These are phyloP conservation scores for Fusarium circinatum DNA, from an alignment of 2,329 filamentous ascomycete genomes.

Conservation along the genomic window DNA sequence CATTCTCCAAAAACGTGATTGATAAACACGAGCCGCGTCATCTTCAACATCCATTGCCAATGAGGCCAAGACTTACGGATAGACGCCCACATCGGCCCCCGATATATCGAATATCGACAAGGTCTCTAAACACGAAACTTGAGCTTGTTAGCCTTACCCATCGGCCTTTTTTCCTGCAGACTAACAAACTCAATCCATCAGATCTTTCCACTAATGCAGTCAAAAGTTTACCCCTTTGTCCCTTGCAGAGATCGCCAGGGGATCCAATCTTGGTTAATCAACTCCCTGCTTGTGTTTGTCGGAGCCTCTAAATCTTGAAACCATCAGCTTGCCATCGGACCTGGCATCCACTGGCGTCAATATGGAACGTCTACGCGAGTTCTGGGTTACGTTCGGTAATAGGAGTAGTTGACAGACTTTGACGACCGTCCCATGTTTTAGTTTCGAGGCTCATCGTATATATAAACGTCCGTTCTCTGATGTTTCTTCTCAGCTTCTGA, in stretches of 20 bases:
- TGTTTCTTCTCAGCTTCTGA: slow-evolving; percentile 7
- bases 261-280: slow-evolving; percentile 8
- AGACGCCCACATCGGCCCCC: slow-evolving; percentile 3
- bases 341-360: slow-evolving; percentile 31
- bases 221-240: slow-evolving; percentile 9
- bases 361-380: slow-evolving; percentile 19
- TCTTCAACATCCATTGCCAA: slow-evolving; percentile 21
- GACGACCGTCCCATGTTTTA: slow-evolving; percentile 14
- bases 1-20: slow-evolving; percentile 26
- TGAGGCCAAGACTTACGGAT: background rate
- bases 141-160: slow-evolving; percentile 14
- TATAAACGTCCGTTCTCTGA: slow-evolving; percentile 35
- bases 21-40: slow-evolving; percentile 41
- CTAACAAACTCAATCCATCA: slow-evolving; percentile 5
- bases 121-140: slow-evolving; percentile 37
- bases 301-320: slow-evolving; percentile 36
- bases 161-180: slow-evolving; percentile 20
- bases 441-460: slow-evolving; percentile 2
- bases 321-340: slow-evolving; percentile 31
- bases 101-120: slow-evolving; percentile 6
- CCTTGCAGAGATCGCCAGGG: slow-evolving; percentile 38
- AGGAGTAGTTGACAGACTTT: slow-evolving; percentile 11
- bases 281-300: slow-evolving; percentile 26
- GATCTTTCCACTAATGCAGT: slow-evolving; percentile 43
- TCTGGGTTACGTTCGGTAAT: slow-evolving; percentile 17